These are phyloP conservation scores for Taiwanofungus camphoratus DNA, from an alignment of 1,284 basidiomycete genomes.

Conservation along the genomic window DNA sequence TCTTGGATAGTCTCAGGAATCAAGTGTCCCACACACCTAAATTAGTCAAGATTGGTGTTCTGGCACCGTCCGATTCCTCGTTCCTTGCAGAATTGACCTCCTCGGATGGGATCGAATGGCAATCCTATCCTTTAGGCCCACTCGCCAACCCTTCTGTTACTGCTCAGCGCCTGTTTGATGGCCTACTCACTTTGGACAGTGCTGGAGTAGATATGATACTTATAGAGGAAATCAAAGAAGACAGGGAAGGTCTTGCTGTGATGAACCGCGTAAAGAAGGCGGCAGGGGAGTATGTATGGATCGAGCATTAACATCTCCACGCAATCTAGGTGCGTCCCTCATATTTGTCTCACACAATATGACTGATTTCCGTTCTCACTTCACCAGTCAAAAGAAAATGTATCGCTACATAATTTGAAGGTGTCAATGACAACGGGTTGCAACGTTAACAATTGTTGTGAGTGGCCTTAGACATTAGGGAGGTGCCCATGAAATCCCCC, in stretches of 20 bases:
- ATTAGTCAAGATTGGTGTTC: constrained; percentile 55
- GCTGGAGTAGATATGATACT: constrained; percentile 80
- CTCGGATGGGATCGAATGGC: constrained; percentile 43
- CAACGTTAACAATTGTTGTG: no score
- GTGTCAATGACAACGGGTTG: no score
- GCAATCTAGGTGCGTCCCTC: constrained; percentile 9
- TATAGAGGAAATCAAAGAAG: constrained; percentile 82
- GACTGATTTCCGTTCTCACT: no score
- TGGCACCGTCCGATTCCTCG: constrained; percentile 63
- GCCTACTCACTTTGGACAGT: constrained; percentile 76
- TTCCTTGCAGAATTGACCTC: constrained; percentile 38
- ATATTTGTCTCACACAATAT: background rate
- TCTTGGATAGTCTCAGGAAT: constrained; percentile 37
- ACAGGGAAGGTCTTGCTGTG: constrained; percentile 85
- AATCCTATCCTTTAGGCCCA: constrained; percentile 57
- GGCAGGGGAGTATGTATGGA: constrained; percentile 59
- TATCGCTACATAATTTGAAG: no score
- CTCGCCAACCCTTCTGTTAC: constrained; percentile 56
- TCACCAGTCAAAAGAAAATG: no score
- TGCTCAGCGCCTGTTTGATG: constrained; percentile 85
- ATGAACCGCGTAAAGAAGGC: constrained; percentile 99
- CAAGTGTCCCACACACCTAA: constrained; percentile 9
- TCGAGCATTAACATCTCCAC: constrained; percentile 15
- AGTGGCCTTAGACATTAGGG: no score
- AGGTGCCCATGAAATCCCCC: no score